Evolutionary conservation across 768 basidiomycete species (phyloP).

Genomic region (Rhizopogon salebrosus): DNA sequence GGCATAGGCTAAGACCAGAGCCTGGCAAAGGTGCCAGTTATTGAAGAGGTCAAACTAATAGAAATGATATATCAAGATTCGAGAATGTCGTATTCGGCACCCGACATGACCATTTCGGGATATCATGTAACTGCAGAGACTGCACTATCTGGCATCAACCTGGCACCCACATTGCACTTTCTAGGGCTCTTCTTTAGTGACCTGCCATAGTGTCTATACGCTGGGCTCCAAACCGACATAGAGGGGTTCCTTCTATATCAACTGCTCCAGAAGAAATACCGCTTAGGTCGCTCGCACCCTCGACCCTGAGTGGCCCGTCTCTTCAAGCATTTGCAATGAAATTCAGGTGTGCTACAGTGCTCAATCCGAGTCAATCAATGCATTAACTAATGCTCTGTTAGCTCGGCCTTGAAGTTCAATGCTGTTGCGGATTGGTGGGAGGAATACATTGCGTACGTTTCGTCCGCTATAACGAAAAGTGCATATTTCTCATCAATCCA

Average conservation of each 20-base stretch:
- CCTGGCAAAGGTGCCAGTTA: too few species aligned
- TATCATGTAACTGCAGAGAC: too few species aligned
- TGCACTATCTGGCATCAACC: too few species aligned
- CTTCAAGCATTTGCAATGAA: conserved; percentile 24
- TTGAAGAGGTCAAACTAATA: too few species aligned
- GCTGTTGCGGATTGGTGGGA: conserved; percentile 92
- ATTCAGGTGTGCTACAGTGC: conserved; percentile 22
- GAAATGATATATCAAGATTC: too few species aligned
- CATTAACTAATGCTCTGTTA: conserved; percentile 15
- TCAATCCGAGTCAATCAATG: too few species aligned
- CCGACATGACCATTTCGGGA: too few species aligned
- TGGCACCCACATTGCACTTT: not conserved
- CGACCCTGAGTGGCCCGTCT: not conserved
- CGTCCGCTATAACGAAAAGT: not conserved
- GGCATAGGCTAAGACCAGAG: too few species aligned
- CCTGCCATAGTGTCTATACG: not conserved
- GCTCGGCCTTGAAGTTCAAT: conserved; percentile 86
- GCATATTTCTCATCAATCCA: not conserved
- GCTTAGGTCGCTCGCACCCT: conserved; percentile 9
- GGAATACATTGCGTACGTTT: conserved; percentile 78
- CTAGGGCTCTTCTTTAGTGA: not conserved
- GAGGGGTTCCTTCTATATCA: not conserved
- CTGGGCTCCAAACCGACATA: not conserved
- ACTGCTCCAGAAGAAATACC: conserved; percentile 22
- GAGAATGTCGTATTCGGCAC: too few species aligned